Evolutionary conservation across 225 moss, liverwort and hornwort species (phyloP), one percentile per base, ranked within the genome.

Genomic region (Pleurozium schreberi): DNA sequence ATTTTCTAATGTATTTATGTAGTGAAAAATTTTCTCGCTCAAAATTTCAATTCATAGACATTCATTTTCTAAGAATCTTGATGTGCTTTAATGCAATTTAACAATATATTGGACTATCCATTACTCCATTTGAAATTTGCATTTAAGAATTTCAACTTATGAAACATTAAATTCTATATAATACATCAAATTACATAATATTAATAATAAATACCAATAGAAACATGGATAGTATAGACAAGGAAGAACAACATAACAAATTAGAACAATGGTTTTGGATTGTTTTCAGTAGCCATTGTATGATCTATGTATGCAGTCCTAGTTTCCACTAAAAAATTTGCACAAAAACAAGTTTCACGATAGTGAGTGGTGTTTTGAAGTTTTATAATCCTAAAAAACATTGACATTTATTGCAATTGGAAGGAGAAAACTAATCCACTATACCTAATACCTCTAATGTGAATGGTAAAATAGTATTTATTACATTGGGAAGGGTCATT

Each of bases 291-390:
- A 76, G 34, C 13, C 76, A 11, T 75, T 75, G 21, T 21, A 75
- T 12, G 11, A 8, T 50, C 75, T 50, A 50, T 13, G 2, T 0
- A 2, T 0, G 28, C 1, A 20, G 2, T 1, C 4, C 10, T 74
- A 47, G 30, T 33, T 75, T 75, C 0, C 0, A 33, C 5, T 33
- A 75, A 4, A 22, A 52, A 21, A 34, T 34, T 21, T 76, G 22
- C 2, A 55, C 10, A 25, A 4, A 77, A 14, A 16, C 2, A 78
- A 3, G 26, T 25, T 17, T 16, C 0, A 0, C 0, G 1, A 3
- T 53, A 38, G 38, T 77, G 14, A 36, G 1, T 38, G 53, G 15
- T 15, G 6, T 77, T 53, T 53, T 77, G 20, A 77, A 36, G 22
- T 8, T 53, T 31, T 36, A 15, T 36, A 38, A 36, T 77, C 14